These are phyloP conservation scores for Aspergillus olivimuriae DNA, from an alignment of 495 filamentous ascomycete species.

Conservation along the genomic window DNA sequence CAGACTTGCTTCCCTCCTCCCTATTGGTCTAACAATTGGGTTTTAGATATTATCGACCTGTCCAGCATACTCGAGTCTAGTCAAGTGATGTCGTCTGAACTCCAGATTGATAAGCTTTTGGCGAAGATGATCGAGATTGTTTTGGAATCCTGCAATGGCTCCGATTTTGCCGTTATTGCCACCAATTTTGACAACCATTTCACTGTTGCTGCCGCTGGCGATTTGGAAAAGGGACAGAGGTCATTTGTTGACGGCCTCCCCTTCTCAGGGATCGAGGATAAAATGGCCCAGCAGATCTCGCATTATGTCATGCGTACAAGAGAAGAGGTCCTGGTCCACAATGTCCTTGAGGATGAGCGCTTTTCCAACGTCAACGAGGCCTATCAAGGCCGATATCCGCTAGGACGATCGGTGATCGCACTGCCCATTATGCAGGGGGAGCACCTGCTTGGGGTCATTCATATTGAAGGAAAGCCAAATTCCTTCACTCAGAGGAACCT, in stretches of 20 bases:
- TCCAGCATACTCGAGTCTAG: slow-evolving; percentile 82
- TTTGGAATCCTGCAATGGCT: slow-evolving; percentile 75
- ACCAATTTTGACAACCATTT: slow-evolving; percentile 67
- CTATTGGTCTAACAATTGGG: slow-evolving; percentile 17
- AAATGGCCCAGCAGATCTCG: slow-evolving; percentile 71
- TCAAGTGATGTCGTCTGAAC: slow-evolving; percentile 84
- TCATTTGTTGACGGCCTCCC: slow-evolving; percentile 56
- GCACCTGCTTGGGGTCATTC: slow-evolving; percentile 74
- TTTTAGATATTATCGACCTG: slow-evolving; percentile 81
- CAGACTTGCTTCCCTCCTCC: slow-evolving; percentile 12
- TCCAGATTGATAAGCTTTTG: slow-evolving; percentile 76
- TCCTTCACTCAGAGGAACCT: slow-evolving; percentile 86
- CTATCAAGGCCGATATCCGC: slow-evolving; percentile 61
- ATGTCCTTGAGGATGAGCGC: slow-evolving; percentile 76
- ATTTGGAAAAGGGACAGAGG: slow-evolving; percentile 54
- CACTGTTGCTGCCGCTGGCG: slow-evolving; percentile 71
- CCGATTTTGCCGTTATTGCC: slow-evolving; percentile 72
- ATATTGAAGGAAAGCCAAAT: slow-evolving; percentile 77
- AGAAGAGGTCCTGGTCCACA: slow-evolving; percentile 76
- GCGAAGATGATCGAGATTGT: slow-evolving; percentile 90
- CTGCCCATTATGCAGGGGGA: slow-evolving; percentile 77
- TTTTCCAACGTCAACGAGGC: slow-evolving; percentile 74
- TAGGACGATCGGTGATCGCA: slow-evolving; percentile 74
- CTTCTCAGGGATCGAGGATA: slow-evolving; percentile 54
- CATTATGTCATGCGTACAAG: slow-evolving; percentile 79